phyloP scores from a whole-genome alignment of 495 filamentous ascomycete genomes.

The Jackrogersella multiformis region DNA sequence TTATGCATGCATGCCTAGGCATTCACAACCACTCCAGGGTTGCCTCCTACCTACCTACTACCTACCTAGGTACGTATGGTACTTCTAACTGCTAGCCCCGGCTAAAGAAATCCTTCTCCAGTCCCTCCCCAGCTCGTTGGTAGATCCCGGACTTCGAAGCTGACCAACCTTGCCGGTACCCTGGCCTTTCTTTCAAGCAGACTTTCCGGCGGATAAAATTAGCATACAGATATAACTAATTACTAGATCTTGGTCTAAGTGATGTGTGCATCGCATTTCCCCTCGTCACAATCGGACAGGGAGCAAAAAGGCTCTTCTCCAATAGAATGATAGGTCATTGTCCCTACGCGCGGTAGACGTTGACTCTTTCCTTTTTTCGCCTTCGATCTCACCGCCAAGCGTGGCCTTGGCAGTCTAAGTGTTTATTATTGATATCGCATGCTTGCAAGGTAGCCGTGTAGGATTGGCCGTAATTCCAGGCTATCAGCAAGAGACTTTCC shows the following conservation, averaged over 20 bases:
- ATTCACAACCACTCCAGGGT: not conserved
- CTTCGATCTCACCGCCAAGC: constrained; percentile 9
- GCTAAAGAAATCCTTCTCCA: not conserved
- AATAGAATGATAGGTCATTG: not conserved
- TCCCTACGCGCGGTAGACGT: not conserved
- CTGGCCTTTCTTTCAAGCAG: not conserved
- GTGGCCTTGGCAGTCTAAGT: not conserved
- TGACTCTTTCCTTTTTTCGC: not conserved
- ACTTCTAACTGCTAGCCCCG: too few relatives aligned
- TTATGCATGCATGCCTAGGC: not conserved
- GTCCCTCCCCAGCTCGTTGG: constrained; percentile 1
- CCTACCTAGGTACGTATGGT: too few relatives aligned
- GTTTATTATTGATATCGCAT: not conserved
- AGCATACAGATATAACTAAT: not conserved
- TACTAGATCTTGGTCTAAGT: not conserved
- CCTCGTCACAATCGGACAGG: not conserved
- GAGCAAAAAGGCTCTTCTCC: not conserved
- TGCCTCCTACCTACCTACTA: too few relatives aligned
- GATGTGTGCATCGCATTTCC: not conserved
- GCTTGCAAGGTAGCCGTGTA: not conserved
- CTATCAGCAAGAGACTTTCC: not conserved
- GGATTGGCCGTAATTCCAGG: not conserved
- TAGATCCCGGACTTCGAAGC: not conserved
- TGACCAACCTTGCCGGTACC: not conserved
- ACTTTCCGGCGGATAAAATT: not conserved